These are phyloP conservation scores for Manihot esculenta DNA, from an alignment of 441 rosid genomes.

Conservation along the genomic window DNA sequence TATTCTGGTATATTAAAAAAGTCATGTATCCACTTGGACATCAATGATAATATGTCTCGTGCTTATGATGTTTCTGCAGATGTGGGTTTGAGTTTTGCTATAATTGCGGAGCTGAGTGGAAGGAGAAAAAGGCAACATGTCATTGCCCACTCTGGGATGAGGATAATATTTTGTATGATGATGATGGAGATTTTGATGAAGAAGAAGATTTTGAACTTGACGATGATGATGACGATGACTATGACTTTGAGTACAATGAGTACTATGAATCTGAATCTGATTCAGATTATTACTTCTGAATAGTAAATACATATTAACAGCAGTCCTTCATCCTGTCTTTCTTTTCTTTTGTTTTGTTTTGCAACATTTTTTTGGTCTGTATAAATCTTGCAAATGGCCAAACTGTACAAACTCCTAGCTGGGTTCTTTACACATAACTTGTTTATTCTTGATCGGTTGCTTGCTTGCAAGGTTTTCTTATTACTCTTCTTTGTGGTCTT, in stretches of 20 bases:
- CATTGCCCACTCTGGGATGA: slow-evolving; percentile 69
- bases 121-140: slow-evolving; percentile 42
- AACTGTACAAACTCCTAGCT: background rate
- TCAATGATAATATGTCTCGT: background rate
- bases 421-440: background rate
- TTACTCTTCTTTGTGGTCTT: no score
- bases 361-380: background rate
- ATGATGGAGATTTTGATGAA: slow-evolving; percentile 12
- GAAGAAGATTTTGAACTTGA: no score
- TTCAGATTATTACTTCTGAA: background rate
- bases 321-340: no score
- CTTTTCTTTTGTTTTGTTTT: no score
- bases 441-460: background rate
- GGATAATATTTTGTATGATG: slow-evolving; percentile 36
- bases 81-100: slow-evolving; percentile 71
- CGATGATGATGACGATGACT: background rate
- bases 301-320: no score
- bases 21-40: background rate
- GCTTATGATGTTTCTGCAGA: slow-evolving; percentile 31
- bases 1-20: background rate
- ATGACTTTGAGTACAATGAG: slow-evolving; percentile 14
- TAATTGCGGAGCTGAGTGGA: slow-evolving; percentile 73
- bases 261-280: background rate
- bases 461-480: no score
- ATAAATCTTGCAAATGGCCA: background rate